Conservation (phyloP, 805 yeast species). For the Candida vartiovaarae region DNA sequence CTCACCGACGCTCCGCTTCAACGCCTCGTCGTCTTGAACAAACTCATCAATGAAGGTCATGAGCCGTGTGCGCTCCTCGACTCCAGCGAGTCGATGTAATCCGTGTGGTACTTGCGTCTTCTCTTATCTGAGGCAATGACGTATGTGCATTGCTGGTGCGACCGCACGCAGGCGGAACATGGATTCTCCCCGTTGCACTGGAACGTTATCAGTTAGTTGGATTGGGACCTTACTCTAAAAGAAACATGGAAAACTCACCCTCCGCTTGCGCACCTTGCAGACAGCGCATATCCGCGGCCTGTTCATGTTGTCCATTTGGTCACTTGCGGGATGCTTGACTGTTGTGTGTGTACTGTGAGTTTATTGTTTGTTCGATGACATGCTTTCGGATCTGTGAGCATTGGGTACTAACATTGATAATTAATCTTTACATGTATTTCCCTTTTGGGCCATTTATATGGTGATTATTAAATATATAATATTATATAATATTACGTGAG, state of each 20-base stretch:
- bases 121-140: slow-evolving; percentile 21
- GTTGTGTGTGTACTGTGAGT: too few species aligned
- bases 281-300: not conserved
- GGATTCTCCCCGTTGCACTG: slow-evolving; percentile 5
- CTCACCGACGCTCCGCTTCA: slow-evolving; percentile 3
- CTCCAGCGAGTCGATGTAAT: slow-evolving; percentile 25
- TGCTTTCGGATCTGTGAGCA: too few species aligned
- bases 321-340: too few species aligned
- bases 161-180: slow-evolving; percentile 1
- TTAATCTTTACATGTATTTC: too few species aligned
- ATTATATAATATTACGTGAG: too few species aligned
- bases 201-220: not conserved
- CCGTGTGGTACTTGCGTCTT: slow-evolving; percentile 28
- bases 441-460: too few species aligned
- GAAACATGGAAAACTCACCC: not conserved
- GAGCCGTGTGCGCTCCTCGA: slow-evolving; percentile 17
- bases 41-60: slow-evolving; percentile 19
- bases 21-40: slow-evolving; percentile 18
- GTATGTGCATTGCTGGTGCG: slow-evolving; percentile 1
- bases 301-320: too few species aligned
- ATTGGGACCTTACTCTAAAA: not conserved
- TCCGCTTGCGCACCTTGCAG: too few species aligned
- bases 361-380: too few species aligned
- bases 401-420: too few species aligned
- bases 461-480: too few species aligned